Conservation (phyloP, 2,329 filamentous ascomycete species). For the Catunica adiposa region DNA sequence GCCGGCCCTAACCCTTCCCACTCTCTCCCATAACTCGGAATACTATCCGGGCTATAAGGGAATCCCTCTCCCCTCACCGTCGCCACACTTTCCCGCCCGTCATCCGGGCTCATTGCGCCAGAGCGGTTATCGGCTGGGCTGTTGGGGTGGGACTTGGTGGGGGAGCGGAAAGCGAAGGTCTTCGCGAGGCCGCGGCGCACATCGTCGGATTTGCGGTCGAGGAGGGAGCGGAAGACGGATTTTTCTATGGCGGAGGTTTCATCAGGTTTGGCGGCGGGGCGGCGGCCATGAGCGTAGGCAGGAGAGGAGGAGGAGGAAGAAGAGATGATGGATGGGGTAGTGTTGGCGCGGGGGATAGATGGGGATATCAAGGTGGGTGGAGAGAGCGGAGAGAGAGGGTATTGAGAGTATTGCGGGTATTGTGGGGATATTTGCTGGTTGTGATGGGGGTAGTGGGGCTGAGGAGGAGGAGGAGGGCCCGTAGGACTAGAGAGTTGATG, state of each 20-base stretch:
- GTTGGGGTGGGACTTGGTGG: conserved; percentile 25
- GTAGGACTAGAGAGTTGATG: conserved; percentile 11
- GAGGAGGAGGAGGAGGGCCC: conserved; percentile 20
- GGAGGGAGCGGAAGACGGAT: conserved; percentile 33
- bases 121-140: conserved; percentile 17
- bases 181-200: conserved; percentile 37
- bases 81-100: conserved; percentile 17
- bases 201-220: conserved; percentile 40
- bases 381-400: background rate
- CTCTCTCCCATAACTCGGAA: background rate
- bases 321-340: background rate
- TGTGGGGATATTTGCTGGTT: background rate
- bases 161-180: conserved; percentile 32
- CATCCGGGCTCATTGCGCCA: conserved; percentile 8
- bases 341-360: background rate
- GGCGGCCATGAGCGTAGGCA: conserved; percentile 18
- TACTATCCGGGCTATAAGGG: conserved; percentile 14
- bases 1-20: background rate
- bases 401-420: background rate
- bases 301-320: background rate
- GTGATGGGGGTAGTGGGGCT: conserved; percentile 17
- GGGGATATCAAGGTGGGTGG: background rate
- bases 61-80: conserved; percentile 13
- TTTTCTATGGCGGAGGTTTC: conserved; percentile 39
- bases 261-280: conserved; percentile 30